phyloP scores from a whole-genome alignment of 495 filamentous ascomycete species.

The Entonaema liquescens region DNA sequence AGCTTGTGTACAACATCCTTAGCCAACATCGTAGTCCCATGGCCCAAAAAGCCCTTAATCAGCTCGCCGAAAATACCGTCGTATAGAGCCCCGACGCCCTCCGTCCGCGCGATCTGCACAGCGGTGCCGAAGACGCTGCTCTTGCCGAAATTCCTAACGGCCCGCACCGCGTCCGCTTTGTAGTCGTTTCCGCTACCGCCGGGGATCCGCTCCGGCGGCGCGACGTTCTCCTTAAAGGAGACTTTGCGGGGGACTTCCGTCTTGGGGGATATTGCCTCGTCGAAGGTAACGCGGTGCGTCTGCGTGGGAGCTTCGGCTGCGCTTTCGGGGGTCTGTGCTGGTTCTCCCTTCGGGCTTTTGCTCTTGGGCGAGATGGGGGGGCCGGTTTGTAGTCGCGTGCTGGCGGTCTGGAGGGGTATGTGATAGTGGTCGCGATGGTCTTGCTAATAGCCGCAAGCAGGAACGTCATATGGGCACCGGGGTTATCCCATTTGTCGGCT shows the following conservation, averaged over 20 bases:
- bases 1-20: constrained; percentile 83
- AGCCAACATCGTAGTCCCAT: constrained; percentile 88
- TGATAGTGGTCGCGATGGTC: constrained; percentile 77
- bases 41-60: constrained; percentile 83
- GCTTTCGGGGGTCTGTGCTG: background rate
- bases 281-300: constrained; percentile 1
- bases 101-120: constrained; percentile 66
- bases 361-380: constrained; percentile 47
- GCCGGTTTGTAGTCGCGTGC: constrained; percentile 70
- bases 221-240: background rate
- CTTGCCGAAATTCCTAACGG: constrained; percentile 31
- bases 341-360: constrained; percentile 23
- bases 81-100: constrained; percentile 78
- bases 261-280: constrained; percentile 5
- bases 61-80: constrained; percentile 80
- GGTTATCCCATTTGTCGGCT: constrained; percentile 58
- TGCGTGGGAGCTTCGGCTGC: constrained; percentile 2
- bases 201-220: constrained; percentile 26
- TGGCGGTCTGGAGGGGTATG: constrained; percentile 86
- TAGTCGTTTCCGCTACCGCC: constrained; percentile 16
- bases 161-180: constrained; percentile 21
- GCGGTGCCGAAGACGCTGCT: constrained; percentile 71
- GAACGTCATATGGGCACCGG: constrained; percentile 59
- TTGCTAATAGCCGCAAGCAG: constrained; percentile 85
- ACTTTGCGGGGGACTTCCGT: background rate